Evolutionary conservation across 2,329 filamentous ascomycete genomes (phyloP), one percentile per base, ranked within the genome.

Genomic region (Colletotrichum eleusines): DNA sequence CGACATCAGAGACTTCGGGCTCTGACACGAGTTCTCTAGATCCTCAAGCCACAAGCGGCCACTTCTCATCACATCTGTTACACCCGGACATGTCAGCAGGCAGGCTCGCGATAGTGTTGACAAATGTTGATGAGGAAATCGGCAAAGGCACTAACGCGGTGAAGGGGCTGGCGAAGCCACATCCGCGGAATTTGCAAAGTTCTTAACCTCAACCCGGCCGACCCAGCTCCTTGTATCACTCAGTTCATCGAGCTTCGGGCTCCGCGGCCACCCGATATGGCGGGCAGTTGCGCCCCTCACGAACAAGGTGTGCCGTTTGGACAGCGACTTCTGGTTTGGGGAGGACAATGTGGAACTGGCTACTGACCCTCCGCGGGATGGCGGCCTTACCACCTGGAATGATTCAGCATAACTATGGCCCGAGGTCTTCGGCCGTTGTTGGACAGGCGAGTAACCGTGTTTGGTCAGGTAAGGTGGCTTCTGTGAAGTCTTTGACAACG

Each of bases 141-240:
- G 57, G 69, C 48, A 67, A 57, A 71, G 69, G 64, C 26, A 77
- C 77, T 76, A 69, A 78, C 77, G 74, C 64, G 76, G 76, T 44
- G 74, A 75, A 33, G 76, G 74, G 48, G 69, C 64, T 48, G 69
- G 66, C 35, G 60, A 66, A 57, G 66, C 69, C 50, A 69, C 66
- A 53, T 53, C 57, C 61, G 38, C 66, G 46, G 59, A 59, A 71
- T 65, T 60, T 58, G 51, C 66, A 70, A 60, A 71, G 48, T 66
- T 70, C 66, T 72, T 66, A 57, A 72, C 60, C 60, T 70, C 69
- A 70, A 72, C 66, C 63, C 60, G 66, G 60, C 69, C 66, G 23
- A 66, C 69, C 69, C 66, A 65, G 23, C 69, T 66, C 50, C 69
- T 64, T 28, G 54, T 53, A 50, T 31, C 54, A 51, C 28, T 26